Conservation (phyloP, 805 yeast species). For the Lachancea cidri region DNA sequence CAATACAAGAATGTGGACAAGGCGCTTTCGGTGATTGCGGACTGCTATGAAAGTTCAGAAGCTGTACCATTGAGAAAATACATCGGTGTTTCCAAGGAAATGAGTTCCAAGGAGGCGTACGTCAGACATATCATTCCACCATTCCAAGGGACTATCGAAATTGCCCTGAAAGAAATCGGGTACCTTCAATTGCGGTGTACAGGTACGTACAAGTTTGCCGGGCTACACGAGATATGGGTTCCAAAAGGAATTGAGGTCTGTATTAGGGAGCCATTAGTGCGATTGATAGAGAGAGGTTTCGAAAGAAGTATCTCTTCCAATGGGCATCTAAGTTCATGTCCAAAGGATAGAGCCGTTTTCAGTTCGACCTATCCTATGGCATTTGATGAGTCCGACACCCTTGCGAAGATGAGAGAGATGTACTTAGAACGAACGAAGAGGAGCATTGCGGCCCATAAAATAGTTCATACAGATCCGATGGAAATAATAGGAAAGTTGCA, state of each 20-base stretch:
- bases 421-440: conserved; percentile 23
- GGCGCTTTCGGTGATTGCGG: conserved; percentile 29
- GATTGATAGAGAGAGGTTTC: conserved; percentile 18
- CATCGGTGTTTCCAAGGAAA: conserved; percentile 19
- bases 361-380: conserved; percentile 27
- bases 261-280: conserved; percentile 47
- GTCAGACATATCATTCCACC: conserved; percentile 58
- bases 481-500: conserved; percentile 14
- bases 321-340: conserved; percentile 21
- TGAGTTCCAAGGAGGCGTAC: conserved; percentile 24
- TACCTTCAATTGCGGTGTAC: conserved; percentile 57
- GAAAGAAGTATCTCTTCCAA: conserved; percentile 36
- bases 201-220: conserved; percentile 37
- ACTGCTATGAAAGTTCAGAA: conserved; percentile 16
- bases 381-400: conserved; percentile 16
- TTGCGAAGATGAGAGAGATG: conserved; percentile 24
- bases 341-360: conserved; percentile 23
- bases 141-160: conserved; percentile 61
- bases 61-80: conserved; percentile 30
- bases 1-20: conserved; percentile 31
- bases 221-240: conserved; percentile 45
- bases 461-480: conserved; percentile 15
- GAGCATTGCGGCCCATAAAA: conserved; percentile 20
- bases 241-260: conserved; percentile 52
- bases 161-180: conserved; percentile 63